Conservation (phyloP, 371 early-diverging fungal species). For the Smittium culicis region DNA sequence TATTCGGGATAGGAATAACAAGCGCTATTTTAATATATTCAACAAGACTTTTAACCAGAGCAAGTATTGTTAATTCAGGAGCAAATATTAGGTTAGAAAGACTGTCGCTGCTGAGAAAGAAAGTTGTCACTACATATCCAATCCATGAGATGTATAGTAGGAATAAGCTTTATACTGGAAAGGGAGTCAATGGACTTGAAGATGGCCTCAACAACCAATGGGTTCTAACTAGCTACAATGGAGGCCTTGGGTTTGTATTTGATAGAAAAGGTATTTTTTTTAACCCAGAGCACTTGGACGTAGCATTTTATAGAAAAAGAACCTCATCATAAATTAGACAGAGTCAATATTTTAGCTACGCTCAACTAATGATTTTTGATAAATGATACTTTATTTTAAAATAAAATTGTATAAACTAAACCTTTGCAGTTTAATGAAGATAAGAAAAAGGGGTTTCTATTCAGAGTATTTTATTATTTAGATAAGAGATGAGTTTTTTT, state of each 20-base stretch:
- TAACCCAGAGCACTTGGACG: neutral
- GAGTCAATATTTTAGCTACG: too few relatives aligned
- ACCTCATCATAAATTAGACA: too few relatives aligned
- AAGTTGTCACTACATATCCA: neutral
- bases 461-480: too few relatives aligned
- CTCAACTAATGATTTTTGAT: too few relatives aligned
- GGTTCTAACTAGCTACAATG: neutral
- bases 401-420: too few relatives aligned
- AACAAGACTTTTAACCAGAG: neutral
- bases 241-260: neutral
- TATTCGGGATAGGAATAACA: neutral
- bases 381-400: too few relatives aligned
- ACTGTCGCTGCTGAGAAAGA: neutral
- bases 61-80: neutral
- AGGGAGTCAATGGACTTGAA: neutral
- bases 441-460: too few relatives aligned
- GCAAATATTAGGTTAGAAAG: neutral
- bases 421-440: too few relatives aligned
- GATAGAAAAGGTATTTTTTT: constrained; percentile 2
- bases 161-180: neutral
- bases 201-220: constrained; percentile 3
- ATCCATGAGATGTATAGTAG: neutral
- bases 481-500: too few relatives aligned
- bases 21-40: neutral
- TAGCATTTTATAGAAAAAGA: neutral